Base-by-base conservation (phyloP, 108 stramenopile genomes). In the Thalassiosira profunda region DNA sequence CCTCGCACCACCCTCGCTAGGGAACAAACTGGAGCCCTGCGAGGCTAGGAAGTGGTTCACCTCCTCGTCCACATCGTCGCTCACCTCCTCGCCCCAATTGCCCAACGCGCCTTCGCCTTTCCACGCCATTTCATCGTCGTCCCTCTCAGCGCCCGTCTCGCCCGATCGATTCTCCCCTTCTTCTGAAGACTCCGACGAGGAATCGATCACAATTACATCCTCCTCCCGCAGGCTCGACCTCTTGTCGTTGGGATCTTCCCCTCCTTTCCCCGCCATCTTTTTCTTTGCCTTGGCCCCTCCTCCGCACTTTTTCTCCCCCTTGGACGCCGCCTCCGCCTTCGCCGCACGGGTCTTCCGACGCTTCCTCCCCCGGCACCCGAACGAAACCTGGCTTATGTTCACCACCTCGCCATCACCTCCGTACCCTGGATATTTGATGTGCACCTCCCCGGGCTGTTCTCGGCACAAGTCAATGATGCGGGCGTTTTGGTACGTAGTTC, bases 21-120 rank as follows among this genome's bases (percentile, higher is more conserved):
- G n/a, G n/a, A n/a, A n/a, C n/a, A n/a, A n/a, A n/a, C n/a, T n/a
- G n/a, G n/a, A n/a, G n/a, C n/a, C n/a, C n/a, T n/a, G n/a, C n/a
- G n/a, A n/a, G n/a, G n/a, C n/a, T n/a, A n/a, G n/a, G n/a, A n/a
- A n/a, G n/a, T n/a, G n/a, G n/a, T n/a, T n/a, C n/a, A n/a, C n/a
- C n/a, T n/a, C n/a, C n/a, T n/a, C n/a, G n/a, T 62, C 70, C 62
- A 23, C 45, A 1, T 20, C 21, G 24, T 23, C 45, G 21, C 45
- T 46, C 11, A 23, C 45, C 21, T 23, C 45, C 45, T 46, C 45
- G 24, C 24, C 45, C 1, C 21, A n/a, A 46, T n/a, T 23, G 12
- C 21, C 24, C 45, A 46, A 46, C 21, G 24, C 24, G 11, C 24
- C 24, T 46, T 8, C 11, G 24, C 21, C 45, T n/a, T 20, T 46